Conservation (phyloP, 2,329 filamentous ascomycete genomes). For the Monilinia vaccinii-corymbosi region DNA sequence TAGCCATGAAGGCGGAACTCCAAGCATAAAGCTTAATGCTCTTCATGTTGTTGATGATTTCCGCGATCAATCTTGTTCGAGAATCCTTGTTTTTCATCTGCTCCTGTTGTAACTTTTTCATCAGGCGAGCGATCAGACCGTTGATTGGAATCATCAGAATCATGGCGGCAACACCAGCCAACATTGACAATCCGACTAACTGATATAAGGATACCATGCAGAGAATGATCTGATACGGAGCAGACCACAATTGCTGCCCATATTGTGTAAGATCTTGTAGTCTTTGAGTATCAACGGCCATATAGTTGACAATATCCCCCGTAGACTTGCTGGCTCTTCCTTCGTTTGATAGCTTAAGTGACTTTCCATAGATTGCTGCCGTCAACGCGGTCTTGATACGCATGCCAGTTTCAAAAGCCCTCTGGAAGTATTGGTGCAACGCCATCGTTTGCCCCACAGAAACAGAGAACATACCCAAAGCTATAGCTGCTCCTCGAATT, state of each 20-base stretch:
- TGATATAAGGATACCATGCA: constrained; percentile 96
- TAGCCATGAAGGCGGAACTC: constrained; percentile 95
- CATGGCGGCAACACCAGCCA: constrained; percentile 92
- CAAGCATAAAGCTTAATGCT: constrained; percentile 98
- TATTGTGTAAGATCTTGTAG: constrained; percentile 93
- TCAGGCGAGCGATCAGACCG: constrained; percentile 79
- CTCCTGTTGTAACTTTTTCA: constrained; percentile 88
- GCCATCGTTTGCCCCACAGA: constrained; percentile 80
- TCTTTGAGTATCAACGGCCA: constrained; percentile 96
- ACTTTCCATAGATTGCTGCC: constrained; percentile 87
- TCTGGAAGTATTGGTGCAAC: constrained; percentile 96
- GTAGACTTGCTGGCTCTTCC: constrained; percentile 82
- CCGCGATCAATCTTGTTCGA: constrained; percentile 85
- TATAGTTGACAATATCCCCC: constrained; percentile 97
- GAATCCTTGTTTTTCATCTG: constrained; percentile 99
- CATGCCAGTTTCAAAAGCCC: constrained; percentile 93
- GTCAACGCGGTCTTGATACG: constrained; percentile 86
- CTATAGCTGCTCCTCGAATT: constrained; percentile 78
- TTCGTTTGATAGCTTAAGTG: constrained; percentile 84
- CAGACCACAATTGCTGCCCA: constrained; percentile 91
- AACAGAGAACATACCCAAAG: constrained; percentile 82
- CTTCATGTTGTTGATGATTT: constrained; percentile 99
- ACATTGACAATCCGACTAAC: constrained; percentile 89
- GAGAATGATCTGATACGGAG: constrained; percentile 89
- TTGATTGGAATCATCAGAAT: constrained; percentile 96